phyloP scores from a whole-genome alignment of 2,329 filamentous ascomycete species.

The Pseudogymnoascus sp. region DNA sequence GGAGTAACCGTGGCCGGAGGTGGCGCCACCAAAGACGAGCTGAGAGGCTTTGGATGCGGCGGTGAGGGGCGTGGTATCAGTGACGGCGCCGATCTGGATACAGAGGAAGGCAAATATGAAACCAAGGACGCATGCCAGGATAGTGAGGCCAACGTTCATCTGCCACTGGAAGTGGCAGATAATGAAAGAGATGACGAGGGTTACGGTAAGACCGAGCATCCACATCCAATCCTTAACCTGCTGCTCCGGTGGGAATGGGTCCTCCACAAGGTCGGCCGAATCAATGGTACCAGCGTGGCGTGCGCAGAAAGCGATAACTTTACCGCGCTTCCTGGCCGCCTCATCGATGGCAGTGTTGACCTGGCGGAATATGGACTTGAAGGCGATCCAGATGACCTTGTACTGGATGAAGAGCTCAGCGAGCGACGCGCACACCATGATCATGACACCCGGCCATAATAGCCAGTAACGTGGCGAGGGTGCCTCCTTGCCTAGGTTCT shows the following conservation, averaged over 20 bases:
- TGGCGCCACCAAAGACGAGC: constrained; percentile 59
- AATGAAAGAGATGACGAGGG: constrained; percentile 44
- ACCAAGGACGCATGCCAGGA: constrained; percentile 48
- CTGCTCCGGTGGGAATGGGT: constrained; percentile 40
- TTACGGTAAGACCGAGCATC: constrained; percentile 39
- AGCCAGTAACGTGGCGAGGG: constrained; percentile 46
- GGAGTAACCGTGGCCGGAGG: constrained; percentile 44
- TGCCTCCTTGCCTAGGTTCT: constrained; percentile 32
- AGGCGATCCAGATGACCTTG: constrained; percentile 38
- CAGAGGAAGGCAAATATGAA: constrained; percentile 56
- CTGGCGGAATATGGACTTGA: constrained; percentile 42
- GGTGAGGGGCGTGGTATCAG: constrained; percentile 56
- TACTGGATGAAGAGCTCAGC: constrained; percentile 38
- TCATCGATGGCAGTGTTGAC: constrained; percentile 36
- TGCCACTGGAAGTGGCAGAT: constrained; percentile 45
- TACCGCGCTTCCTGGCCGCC: constrained; percentile 34
- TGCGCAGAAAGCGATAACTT: constrained; percentile 37
- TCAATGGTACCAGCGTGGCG: constrained; percentile 30
- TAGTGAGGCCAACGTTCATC: constrained; percentile 49
- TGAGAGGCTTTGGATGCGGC: constrained; percentile 62
- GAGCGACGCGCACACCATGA: constrained; percentile 45
- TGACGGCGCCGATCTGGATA: constrained; percentile 53
- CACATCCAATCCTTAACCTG: constrained; percentile 48
- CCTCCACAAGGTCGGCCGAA: constrained; percentile 38
- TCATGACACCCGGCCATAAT: constrained; percentile 42